Conservation (phyloP, 1,139 yeast species). For the Yamadazyma siamensis region DNA sequence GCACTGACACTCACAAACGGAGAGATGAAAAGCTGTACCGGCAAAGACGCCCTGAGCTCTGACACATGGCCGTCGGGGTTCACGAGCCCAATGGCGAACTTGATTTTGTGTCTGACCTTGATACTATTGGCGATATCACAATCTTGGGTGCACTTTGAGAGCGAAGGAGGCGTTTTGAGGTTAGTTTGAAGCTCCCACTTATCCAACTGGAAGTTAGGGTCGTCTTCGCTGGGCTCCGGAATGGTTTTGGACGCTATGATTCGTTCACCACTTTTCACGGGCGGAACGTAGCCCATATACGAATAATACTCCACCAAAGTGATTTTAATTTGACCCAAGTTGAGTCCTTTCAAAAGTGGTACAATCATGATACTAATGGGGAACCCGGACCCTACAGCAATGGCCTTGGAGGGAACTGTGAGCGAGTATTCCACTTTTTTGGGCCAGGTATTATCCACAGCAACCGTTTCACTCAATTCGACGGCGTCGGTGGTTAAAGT, state of each 20-base stretch:
- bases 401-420: constrained; percentile 82
- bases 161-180: constrained; percentile 64
- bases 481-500: constrained; percentile 85
- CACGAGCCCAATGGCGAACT: constrained; percentile 58
- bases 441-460: constrained; percentile 97
- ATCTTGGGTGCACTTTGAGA: constrained; percentile 80
- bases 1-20: constrained; percentile 79
- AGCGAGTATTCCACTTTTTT: constrained; percentile 86
- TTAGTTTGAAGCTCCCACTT: constrained; percentile 72
- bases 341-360: constrained; percentile 79
- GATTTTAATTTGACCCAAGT: constrained; percentile 67
- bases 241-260: constrained; percentile 41
- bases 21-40: constrained; percentile 64
- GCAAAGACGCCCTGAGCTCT: constrained; percentile 73
- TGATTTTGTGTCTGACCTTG: constrained; percentile 69
- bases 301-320: constrained; percentile 66
- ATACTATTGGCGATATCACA: constrained; percentile 61
- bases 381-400: constrained; percentile 81
- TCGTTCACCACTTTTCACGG: constrained; percentile 59
- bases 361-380: constrained; percentile 70
- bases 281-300: constrained; percentile 56
- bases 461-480: constrained; percentile 87
- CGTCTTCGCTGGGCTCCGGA: constrained; percentile 29
- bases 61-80: constrained; percentile 78
- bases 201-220: constrained; percentile 51